Conservation (phyloP, 2,329 filamentous ascomycete genomes). For the Diaporthe helianthi region DNA sequence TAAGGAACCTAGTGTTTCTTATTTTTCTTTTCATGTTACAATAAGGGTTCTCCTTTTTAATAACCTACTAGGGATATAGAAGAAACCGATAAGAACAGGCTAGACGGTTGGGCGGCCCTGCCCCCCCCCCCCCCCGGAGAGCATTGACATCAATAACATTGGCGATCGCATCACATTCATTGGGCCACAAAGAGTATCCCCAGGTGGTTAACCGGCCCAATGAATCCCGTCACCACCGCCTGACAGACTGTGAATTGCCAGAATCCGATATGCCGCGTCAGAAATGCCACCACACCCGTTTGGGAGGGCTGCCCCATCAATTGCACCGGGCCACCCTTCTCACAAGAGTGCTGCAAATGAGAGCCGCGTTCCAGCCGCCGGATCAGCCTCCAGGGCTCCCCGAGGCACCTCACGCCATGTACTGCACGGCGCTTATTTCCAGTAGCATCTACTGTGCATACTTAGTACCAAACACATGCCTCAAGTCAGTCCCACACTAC, state of each 20-base stretch:
- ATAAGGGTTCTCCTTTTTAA: too few relatives aligned
- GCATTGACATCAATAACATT: slow-evolving; percentile 9
- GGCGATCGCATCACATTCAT: slow-evolving; percentile 5
- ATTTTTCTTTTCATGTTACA: too few relatives aligned
- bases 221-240: not conserved
- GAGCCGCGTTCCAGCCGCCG: slow-evolving; percentile 31
- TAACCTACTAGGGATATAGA: too few relatives aligned
- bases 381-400: slow-evolving; percentile 4
- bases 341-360: slow-evolving; percentile 15
- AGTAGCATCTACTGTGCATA: not conserved
- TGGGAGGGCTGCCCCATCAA: not conserved
- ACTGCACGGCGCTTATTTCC: slow-evolving; percentile 17
- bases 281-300: slow-evolving; percentile 9
- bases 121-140: too few relatives aligned
- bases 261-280: not conserved
- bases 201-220: not conserved
- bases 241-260: not conserved
- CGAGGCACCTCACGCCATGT: not conserved
- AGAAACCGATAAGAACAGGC: too few relatives aligned
- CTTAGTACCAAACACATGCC: too few relatives aligned
- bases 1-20: too few relatives aligned
- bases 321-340: not conserved
- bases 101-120: too few relatives aligned
- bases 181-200: not conserved
- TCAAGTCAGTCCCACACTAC: too few relatives aligned